Conservation (phyloP, 495 filamentous ascomycete genomes). For the Penicillium roqueforti region DNA sequence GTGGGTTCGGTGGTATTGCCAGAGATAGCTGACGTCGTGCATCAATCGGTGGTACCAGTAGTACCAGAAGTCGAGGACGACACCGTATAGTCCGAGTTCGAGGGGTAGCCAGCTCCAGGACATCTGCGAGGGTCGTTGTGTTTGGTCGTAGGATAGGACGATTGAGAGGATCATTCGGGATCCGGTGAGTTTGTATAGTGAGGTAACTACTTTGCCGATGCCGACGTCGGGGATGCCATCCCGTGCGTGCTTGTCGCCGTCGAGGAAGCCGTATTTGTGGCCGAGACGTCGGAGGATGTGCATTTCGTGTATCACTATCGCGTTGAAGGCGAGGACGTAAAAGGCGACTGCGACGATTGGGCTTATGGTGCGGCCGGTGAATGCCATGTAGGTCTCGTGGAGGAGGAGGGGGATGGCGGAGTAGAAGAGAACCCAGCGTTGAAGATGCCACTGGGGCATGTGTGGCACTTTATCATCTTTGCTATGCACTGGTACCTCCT, state of each 20-base stretch:
- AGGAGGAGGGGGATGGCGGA: conserved; percentile 32
- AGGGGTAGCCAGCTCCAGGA: conserved; percentile 46
- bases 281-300: conserved; percentile 29
- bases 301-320: conserved; percentile 34
- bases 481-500: conserved; percentile 34
- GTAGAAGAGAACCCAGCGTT: conserved; percentile 40
- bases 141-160: conserved; percentile 25
- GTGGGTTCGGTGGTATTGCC: conserved; percentile 44
- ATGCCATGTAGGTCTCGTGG: conserved; percentile 32
- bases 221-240: conserved; percentile 31
- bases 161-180: conserved; percentile 28
- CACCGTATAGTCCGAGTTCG: conserved; percentile 38
- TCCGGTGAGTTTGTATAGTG: conserved; percentile 32
- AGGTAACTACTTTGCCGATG: conserved; percentile 26
- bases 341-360: conserved; percentile 33
- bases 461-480: conserved; percentile 38
- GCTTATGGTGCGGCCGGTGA: conserved; percentile 28
- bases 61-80: conserved; percentile 46
- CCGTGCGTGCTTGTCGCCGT: conserved; percentile 31
- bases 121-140: conserved; percentile 31
- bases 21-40: conserved; percentile 39
- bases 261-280: conserved; percentile 30
- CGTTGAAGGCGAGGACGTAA: conserved; percentile 37
- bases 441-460: conserved; percentile 37
- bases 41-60: conserved; percentile 44